A percentile compares a stretch with the other conserved stretches of the same genome.
Conservation (phyloP, 2,329 filamentous ascomycete genomes). For the Tolypocladium ophioglossoides region DNA sequence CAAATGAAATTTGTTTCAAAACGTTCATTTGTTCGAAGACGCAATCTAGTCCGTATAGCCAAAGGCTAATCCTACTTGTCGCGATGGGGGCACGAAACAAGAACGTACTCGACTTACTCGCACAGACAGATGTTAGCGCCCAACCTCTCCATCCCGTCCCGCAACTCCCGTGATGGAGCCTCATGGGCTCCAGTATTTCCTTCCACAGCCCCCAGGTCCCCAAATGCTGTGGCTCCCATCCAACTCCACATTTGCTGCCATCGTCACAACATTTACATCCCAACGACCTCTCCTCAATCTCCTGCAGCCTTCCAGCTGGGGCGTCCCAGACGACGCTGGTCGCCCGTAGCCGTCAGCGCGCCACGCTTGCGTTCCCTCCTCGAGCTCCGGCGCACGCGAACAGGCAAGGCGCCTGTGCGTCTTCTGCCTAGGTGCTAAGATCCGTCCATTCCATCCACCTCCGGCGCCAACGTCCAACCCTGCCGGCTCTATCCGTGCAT, state of each 20-base stretch:
- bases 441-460: neutral
- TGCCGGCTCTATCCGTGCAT: neutral
- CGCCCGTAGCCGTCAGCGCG: neutral
- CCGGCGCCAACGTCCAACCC: neutral
- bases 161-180: too few relatives aligned
- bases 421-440: neutral
- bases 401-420: neutral
- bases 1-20: too few relatives aligned
- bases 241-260: neutral
- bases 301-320: neutral
- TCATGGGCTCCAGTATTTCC: too few relatives aligned
- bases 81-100: too few relatives aligned
- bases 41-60: too few relatives aligned
- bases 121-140: too few relatives aligned
- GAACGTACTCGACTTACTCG: too few relatives aligned
- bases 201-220: too few relatives aligned
- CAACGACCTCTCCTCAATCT: neutral
- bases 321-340: neutral
- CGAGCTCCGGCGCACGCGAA: neutral
- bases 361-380: neutral
- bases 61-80: too few relatives aligned
- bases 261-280: neutral
- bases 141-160: too few relatives aligned
- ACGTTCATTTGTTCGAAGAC: too few relatives aligned
- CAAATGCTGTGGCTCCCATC: too few relatives aligned